A percentile compares a stretch with the other conserved stretches of the same genome.
These are phyloP conservation scores for Naganishia antarctica DNA, from an alignment of 768 basidiomycete species.

Conservation along the genomic window DNA sequence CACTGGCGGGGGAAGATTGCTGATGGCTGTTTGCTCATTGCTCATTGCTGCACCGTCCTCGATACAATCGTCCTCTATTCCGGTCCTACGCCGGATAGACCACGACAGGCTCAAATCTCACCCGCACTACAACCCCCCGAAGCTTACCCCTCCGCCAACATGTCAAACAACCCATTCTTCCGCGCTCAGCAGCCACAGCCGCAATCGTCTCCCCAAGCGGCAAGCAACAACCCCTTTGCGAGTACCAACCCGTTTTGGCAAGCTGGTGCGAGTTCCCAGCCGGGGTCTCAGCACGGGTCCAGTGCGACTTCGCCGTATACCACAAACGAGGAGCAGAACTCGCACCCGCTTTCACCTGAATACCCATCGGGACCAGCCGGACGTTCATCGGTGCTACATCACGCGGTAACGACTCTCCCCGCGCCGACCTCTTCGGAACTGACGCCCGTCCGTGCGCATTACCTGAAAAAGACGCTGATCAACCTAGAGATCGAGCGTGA, in stretches of 20 bases:
- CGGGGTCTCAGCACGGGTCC: no score
- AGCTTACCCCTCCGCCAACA: slow-evolving; percentile 8
- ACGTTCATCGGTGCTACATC: slow-evolving; percentile 28
- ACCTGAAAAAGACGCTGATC: slow-evolving; percentile 93
- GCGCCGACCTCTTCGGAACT: slow-evolving; percentile 50
- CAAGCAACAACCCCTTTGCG: slow-evolving; percentile 15
- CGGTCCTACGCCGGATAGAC: no score
- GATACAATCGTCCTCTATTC: no score
- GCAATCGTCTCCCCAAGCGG: neutral
- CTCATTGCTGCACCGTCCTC: no score
- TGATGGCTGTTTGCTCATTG: no score
- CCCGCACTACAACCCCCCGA: no score
- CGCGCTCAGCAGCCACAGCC: slow-evolving; percentile 5
- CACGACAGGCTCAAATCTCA: no score
- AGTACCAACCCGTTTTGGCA: slow-evolving; percentile 16
- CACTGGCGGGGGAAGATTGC: no score
- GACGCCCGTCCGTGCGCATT: slow-evolving; percentile 87
- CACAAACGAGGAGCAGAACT: no score
- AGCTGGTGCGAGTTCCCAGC: no score
- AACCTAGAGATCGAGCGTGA: slow-evolving; percentile 80
- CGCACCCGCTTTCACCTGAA: slow-evolving; percentile 7
- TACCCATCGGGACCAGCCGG: slow-evolving; percentile 3
- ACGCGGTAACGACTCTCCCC: slow-evolving; percentile 27
- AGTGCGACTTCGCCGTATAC: no score
- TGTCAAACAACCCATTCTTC: slow-evolving; percentile 18